phyloP scores from a whole-genome alignment of 176 grass and related monocot genomes.

The Aegilops speltoides region DNA sequence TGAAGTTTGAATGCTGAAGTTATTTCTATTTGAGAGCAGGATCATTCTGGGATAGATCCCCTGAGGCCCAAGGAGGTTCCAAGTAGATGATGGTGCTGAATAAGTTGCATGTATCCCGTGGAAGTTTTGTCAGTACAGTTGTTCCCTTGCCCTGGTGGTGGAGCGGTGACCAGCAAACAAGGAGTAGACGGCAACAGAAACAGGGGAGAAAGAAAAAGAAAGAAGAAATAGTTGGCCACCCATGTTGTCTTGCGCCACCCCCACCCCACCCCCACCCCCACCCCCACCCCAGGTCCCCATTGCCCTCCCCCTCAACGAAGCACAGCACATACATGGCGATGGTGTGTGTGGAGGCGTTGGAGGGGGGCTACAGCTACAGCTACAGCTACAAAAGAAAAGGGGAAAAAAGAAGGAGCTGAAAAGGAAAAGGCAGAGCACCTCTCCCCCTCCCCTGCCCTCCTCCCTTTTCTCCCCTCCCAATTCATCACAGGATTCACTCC shows the following conservation, averaged over 20 bases:
- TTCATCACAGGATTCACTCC: conserved; percentile 50
- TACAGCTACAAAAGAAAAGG: conserved; percentile 1
- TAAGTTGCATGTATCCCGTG: not conserved
- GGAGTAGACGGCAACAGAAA: conserved; percentile 34
- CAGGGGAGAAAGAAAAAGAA: conserved; percentile 36
- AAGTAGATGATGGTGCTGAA: not conserved
- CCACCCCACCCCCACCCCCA: not conserved
- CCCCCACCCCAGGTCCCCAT: not conserved
- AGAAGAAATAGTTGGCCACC: not conserved
- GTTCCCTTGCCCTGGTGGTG: conserved; percentile 3
- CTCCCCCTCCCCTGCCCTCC: not conserved
- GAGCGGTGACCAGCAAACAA: conserved; percentile 10
- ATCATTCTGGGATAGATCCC: not conserved
- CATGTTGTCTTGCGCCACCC: conserved; percentile 17
- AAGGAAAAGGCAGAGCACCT: conserved; percentile 39
- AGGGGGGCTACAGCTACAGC: not conserved
- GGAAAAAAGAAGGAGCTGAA: conserved; percentile 26
- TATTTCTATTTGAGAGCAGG: not conserved
- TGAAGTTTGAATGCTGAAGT: not conserved
- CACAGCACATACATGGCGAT: not conserved
- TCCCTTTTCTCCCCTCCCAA: conserved; percentile 33
- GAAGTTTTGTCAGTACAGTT: conserved; percentile 15
- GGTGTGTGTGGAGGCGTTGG: not conserved
- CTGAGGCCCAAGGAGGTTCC: too few species aligned
- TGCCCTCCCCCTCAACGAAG: not conserved